Evolutionary conservation across 441 rosid genomes (phyloP), one percentile per base, ranked within the genome.

Genomic region (Dalechampia spathulata): DNA sequence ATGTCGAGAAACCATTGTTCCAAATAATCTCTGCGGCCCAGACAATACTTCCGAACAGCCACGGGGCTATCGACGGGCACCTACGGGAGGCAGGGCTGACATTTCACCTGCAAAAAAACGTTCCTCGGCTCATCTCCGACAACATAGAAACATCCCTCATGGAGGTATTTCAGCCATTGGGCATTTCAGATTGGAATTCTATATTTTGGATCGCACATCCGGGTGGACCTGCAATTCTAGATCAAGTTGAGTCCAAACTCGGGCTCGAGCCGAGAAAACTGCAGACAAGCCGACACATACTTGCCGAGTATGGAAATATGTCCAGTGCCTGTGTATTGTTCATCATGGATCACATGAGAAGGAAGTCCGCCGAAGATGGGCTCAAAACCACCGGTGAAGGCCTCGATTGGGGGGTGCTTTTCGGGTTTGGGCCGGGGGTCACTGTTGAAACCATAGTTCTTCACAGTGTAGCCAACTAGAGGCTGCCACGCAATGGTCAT

Each of bases 351-450:
- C 75, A 79, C 51, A 69, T 74, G 74, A 64, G 81, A 44, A 76
- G 34, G 64, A 79, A 71, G 19, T 73, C 74, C 1, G 40, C 16
- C 0, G 52, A 72, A 14, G 41, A 67, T 0, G 76, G 79, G 41
- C 60, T 64, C 0, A 19, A 32, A 28, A 58, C 81, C 6, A 72
- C 77, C 0, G 76, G 84, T 17, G 77, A 79, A 15, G 84, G 77
- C 43, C 62, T 73, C 5, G 79, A 79, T 3, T 75, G 77, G 84
- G 84, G 81, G 0, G 77, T 76, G 9, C 74, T 74, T 5, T 71
- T 79, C 1, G 77, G 84, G 0, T 74, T 79, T 47, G 79, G 84
- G 28, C 84, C 84, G 5, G 79, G 81, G 1, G 74, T 79, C 9
- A 74, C 79, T 7, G 72, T 76, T 26, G 81, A 79, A 58, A 76